Evolutionary conservation across 805 yeast species (phyloP).

Genomic region (Metschnikowia gruessii): DNA sequence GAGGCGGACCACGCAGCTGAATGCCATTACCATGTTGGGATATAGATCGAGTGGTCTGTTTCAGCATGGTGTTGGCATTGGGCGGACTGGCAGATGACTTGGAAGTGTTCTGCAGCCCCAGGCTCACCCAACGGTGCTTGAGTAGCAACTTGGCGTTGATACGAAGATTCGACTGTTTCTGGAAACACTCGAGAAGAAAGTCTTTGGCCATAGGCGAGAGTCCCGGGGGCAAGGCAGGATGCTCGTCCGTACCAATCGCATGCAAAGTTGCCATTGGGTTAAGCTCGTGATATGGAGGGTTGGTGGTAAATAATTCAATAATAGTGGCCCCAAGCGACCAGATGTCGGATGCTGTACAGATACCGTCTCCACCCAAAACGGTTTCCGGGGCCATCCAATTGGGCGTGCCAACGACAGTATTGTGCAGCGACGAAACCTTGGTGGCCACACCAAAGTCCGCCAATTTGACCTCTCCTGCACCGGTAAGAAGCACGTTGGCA

Average conservation of each 20-base stretch:
- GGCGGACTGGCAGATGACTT: not conserved
- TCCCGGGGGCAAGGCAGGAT: conserved; percentile 63
- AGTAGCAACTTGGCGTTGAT: conserved; percentile 53
- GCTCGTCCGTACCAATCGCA: conserved; percentile 74
- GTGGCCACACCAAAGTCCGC: conserved; percentile 85
- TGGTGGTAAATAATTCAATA: conserved; percentile 78
- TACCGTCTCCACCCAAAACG: conserved; percentile 72
- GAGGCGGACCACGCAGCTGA: conserved; percentile 1
- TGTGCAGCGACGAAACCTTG: conserved; percentile 30
- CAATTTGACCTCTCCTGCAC: conserved; percentile 19
- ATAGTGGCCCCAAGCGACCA: conserved; percentile 97
- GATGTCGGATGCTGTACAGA: conserved; percentile 83
- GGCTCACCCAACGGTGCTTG: conserved; percentile 58
- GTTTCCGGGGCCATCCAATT: conserved; percentile 99
- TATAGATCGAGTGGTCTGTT: not conserved
- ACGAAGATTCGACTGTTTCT: conserved; percentile 62
- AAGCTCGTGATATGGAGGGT: conserved; percentile 81
- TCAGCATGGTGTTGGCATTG: not conserved
- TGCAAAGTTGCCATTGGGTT: conserved; percentile 78
- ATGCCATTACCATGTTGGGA: not conserved
- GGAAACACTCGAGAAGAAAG: conserved; percentile 65
- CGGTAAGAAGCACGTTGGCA: conserved; percentile 21
- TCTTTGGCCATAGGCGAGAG: conserved; percentile 47
- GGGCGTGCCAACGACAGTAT: conserved; percentile 75
- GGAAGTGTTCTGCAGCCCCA: conserved; percentile 1